Percentiles rank a stretch among this genome's conserved stretches.
Conservation (phyloP, 495 filamentous ascomycete species). For the Penicillium coprophilum region DNA sequence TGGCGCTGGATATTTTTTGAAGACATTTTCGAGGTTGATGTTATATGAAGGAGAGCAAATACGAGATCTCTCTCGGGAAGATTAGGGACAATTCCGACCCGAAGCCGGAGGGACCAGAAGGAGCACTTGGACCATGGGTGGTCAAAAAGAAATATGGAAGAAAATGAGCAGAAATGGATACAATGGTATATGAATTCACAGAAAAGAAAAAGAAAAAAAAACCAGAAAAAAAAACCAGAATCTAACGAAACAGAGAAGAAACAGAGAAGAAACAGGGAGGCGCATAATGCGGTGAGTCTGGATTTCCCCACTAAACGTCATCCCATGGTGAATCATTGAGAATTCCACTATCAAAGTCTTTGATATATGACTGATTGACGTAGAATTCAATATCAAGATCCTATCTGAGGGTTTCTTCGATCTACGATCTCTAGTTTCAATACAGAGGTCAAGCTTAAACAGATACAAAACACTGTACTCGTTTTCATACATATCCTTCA, state of each 20-base stretch:
- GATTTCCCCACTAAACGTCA: constrained; percentile 17
- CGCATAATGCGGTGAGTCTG: constrained; percentile 14
- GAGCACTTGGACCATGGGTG: constrained; percentile 7
- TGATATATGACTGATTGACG: too few species aligned
- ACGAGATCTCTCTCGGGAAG: constrained; percentile 20
- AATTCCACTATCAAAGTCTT: constrained; percentile 1
- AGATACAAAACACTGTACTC: background rate
- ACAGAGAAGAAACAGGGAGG: constrained; percentile 4
- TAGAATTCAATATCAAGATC: too few species aligned
- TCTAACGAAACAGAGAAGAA: constrained; percentile 7
- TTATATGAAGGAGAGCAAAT: constrained; percentile 6
- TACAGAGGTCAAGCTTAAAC: background rate
- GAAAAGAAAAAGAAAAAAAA: constrained; percentile 9
- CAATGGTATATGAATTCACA: constrained; percentile 1
- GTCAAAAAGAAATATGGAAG: background rate
- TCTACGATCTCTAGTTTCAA: background rate
- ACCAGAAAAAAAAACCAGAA: background rate
- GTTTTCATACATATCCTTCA: background rate
- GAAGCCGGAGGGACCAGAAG: constrained; percentile 15
- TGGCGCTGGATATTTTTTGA: constrained; percentile 26
- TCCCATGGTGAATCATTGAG: constrained; percentile 3
- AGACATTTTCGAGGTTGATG: constrained; percentile 18
- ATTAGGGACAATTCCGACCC: constrained; percentile 28
- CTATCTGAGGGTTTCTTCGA: background rate
- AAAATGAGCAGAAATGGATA: background rate